Conservation (phyloP, 495 filamentous ascomycete species). For the Ramalina intermedia region DNA sequence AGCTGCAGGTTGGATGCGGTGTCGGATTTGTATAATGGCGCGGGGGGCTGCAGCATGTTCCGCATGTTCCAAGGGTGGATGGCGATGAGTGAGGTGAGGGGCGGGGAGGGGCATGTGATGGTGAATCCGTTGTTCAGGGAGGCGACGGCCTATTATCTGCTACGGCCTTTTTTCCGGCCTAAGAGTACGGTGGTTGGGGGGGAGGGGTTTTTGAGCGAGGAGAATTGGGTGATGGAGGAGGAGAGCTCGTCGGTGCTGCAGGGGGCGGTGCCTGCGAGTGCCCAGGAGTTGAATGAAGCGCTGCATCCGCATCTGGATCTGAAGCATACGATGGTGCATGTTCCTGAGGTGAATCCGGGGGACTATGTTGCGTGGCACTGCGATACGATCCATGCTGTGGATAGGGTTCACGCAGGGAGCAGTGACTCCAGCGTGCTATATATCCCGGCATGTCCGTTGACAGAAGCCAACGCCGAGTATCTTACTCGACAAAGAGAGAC, state of each 20-base stretch:
- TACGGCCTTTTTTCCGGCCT: constrained; percentile 72
- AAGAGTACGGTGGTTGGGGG: constrained; percentile 12
- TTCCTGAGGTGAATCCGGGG: constrained; percentile 63
- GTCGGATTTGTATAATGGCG: constrained; percentile 67
- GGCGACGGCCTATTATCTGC: constrained; percentile 63
- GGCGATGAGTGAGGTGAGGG: constrained; percentile 56
- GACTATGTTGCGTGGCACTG: constrained; percentile 92
- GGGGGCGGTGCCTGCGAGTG: constrained; percentile 59
- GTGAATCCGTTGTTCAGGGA: constrained; percentile 68
- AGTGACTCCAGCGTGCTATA: constrained; percentile 71
- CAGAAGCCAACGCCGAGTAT: constrained; percentile 56
- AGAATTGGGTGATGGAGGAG: constrained; percentile 33
- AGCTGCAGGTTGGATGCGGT: constrained; percentile 50
- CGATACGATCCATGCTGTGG: constrained; percentile 66
- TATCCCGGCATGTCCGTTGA: constrained; percentile 73
- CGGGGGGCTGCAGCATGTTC: constrained; percentile 72
- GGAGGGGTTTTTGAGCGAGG: constrained; percentile 30
- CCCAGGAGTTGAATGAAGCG: constrained; percentile 58
- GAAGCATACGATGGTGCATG: constrained; percentile 58
- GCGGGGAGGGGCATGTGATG: constrained; percentile 63
- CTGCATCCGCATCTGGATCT: constrained; percentile 71
- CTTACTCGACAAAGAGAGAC: constrained; percentile 52
- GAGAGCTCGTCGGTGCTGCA: constrained; percentile 45
- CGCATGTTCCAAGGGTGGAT: constrained; percentile 85
- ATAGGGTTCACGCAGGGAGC: constrained; percentile 56